Conservation (phyloP, 805 yeast species). For the Metschnikowia aberdeeniae region DNA sequence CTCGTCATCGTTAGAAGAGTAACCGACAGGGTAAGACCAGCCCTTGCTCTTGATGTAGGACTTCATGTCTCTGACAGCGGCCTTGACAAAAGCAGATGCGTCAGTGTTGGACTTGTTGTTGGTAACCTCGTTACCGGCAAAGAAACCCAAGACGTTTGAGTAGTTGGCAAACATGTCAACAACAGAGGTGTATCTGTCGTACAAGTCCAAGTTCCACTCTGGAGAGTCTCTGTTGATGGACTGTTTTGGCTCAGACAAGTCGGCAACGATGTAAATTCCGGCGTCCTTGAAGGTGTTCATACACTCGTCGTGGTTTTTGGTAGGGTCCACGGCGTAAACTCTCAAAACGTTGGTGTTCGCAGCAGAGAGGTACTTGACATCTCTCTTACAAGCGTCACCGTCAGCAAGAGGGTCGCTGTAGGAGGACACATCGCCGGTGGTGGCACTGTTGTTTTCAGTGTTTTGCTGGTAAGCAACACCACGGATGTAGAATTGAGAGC, state of each 20-base stretch:
- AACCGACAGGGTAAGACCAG: conserved; percentile 81
- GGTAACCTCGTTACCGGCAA: conserved; percentile 97
- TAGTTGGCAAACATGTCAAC: conserved; percentile 77
- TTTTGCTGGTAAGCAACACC: conserved; percentile 82
- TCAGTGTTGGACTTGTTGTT: conserved; percentile 79
- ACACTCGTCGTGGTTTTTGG: conserved; percentile 56
- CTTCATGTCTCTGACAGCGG: conserved; percentile 89
- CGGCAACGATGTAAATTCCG: conserved; percentile 43
- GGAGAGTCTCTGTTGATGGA: conserved; percentile 80
- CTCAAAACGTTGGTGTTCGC: conserved; percentile 75
- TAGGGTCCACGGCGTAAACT: conserved; percentile 80
- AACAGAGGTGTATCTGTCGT: conserved; percentile 73
- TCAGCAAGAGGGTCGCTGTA: conserved; percentile 79
- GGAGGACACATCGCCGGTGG: conserved; percentile 15
- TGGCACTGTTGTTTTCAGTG: conserved; percentile 44
- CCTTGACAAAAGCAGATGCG: conserved; percentile 93
- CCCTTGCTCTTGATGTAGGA: conserved; percentile 57
- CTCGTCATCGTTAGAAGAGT: conserved; percentile 85
- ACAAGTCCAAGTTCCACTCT: conserved; percentile 67
- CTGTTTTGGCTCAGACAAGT: conserved; percentile 60
- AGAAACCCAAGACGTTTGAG: conserved; percentile 83
- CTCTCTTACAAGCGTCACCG: conserved; percentile 66
- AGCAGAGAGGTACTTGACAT: conserved; percentile 67
- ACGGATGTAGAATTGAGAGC: conserved; percentile 70
- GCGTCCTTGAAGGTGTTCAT: conserved; percentile 57